A percentile compares a stretch with the other conserved stretches of the same genome.
phyloP scores from a whole-genome alignment of 768 basidiomycete genomes.

The Trametes cingulata region DNA sequence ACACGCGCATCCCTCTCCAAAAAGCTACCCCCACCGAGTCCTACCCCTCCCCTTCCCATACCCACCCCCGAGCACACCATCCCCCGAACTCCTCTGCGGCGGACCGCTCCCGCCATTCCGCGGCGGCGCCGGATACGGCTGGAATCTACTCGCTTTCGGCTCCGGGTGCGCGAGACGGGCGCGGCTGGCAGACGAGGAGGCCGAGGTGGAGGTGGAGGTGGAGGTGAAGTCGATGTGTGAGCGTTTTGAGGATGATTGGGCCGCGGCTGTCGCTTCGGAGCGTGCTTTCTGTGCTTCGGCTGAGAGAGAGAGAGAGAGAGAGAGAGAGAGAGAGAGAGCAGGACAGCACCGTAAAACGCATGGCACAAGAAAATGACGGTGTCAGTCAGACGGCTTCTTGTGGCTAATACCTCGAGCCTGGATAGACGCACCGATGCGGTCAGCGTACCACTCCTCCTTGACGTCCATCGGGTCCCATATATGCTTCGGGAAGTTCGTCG shows the following conservation, averaged over 20 bases:
- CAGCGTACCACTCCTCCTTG: constrained; percentile 70
- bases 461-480: constrained; percentile 76
- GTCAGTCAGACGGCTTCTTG: too few species aligned
- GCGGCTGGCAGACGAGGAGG: neutral
- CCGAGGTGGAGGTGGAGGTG: constrained; percentile 4
- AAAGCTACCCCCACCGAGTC: constrained; percentile 20
- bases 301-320: constrained; percentile 11
- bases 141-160: neutral
- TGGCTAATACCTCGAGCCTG: too few species aligned
- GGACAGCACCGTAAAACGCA: neutral
- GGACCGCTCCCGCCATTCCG: neutral
- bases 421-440: constrained; percentile 68
- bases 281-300: constrained; percentile 44
- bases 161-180: neutral
- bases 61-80: constrained; percentile 17
- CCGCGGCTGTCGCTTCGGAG: constrained; percentile 42
- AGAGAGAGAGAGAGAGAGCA: neutral
- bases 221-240: constrained; percentile 45
- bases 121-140: neutral
- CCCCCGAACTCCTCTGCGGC: neutral
- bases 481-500: constrained; percentile 74
- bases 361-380: too few species aligned
- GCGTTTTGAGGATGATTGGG: constrained; percentile 41
- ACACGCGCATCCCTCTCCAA: neutral
- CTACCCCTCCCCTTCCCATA: constrained; percentile 14